These are phyloP conservation scores for Biscutella laevigata DNA, from an alignment of 441 rosid species.

Conservation along the genomic window DNA sequence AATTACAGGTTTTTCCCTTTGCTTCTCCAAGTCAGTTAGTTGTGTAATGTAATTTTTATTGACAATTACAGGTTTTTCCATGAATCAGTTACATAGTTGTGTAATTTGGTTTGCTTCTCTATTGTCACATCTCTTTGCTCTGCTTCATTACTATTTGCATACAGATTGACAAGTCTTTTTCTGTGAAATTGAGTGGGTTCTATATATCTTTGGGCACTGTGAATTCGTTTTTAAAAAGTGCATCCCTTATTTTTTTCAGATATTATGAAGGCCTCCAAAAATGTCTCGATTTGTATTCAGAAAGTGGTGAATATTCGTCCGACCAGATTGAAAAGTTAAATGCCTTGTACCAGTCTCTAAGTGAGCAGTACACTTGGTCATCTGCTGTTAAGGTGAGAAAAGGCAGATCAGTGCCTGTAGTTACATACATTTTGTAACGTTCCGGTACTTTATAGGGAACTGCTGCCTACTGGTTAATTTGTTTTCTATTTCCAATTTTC, in stretches of 20 bases:
- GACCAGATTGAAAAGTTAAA: constrained; percentile 70
- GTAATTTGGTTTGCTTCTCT: too few species aligned
- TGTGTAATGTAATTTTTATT: too few species aligned
- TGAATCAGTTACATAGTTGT: too few species aligned
- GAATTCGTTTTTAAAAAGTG: neutral
- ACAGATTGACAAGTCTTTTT: neutral
- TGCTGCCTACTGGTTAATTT: neutral
- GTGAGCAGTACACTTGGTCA: constrained; percentile 71
- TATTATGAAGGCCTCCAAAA: constrained; percentile 92
- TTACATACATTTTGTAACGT: neutral
- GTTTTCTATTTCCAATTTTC: constrained; percentile 10
- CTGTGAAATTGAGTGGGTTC: neutral
- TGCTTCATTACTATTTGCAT: neutral
- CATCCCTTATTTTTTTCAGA: constrained; percentile 34
- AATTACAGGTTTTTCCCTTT: constrained; percentile 64
- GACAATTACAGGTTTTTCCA: too few species aligned
- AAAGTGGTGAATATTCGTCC: constrained; percentile 53
- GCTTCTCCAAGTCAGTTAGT: neutral
- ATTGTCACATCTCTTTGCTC: neutral
- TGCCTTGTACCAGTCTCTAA: constrained; percentile 70
- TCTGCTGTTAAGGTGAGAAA: constrained; percentile 89
- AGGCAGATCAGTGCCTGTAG: neutral
- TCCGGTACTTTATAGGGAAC: neutral
- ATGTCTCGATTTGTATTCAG: constrained; percentile 58
- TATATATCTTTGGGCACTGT: constrained; percentile 2